Evolutionary conservation across 805 yeast species (phyloP).

Genomic region (Metschnikowia kofuensis): DNA sequence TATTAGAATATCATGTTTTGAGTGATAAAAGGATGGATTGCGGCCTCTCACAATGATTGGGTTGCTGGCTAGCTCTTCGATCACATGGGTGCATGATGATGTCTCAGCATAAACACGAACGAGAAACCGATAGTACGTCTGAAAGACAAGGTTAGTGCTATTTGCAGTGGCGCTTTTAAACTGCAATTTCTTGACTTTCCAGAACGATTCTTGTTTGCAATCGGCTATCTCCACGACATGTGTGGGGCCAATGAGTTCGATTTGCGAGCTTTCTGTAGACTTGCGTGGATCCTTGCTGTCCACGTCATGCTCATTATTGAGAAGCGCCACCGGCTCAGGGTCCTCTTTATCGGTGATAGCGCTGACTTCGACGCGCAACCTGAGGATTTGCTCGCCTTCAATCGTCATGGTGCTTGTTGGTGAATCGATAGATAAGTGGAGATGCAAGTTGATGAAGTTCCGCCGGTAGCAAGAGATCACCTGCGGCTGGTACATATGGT

Average conservation of each 20-base stretch:
- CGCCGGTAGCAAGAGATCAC: conserved; percentile 47
- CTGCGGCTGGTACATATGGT: conserved; percentile 24
- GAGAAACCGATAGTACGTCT: conserved; percentile 39
- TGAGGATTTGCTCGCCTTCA: conserved; percentile 10
- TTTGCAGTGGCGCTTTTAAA: conserved; percentile 53
- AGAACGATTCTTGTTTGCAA: conserved; percentile 24
- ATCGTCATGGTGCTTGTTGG: not conserved
- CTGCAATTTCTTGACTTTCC: conserved; percentile 40
- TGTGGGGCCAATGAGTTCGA: conserved; percentile 8
- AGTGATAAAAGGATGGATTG: conserved; percentile 58
- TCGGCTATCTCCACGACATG: conserved; percentile 9
- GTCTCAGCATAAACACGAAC: conserved; percentile 13
- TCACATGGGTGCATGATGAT: conserved; percentile 5
- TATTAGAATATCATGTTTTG: conserved; percentile 48
- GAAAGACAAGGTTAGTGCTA: conserved; percentile 45
- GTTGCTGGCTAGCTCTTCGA: conserved; percentile 11
- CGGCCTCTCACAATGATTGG: conserved; percentile 60
- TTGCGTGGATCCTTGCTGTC: conserved; percentile 11
- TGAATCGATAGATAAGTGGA: conserved; percentile 3
- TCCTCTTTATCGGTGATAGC: conserved; percentile 35
- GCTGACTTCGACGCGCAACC: conserved; percentile 35
- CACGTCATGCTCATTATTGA: conserved; percentile 18
- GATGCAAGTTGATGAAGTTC: conserved; percentile 33
- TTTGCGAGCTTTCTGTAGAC: conserved; percentile 5
- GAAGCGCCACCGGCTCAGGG: conserved; percentile 17